Conservation (phyloP, 495 filamentous ascomycete genomes). For the Parathielavia appendiculata region DNA sequence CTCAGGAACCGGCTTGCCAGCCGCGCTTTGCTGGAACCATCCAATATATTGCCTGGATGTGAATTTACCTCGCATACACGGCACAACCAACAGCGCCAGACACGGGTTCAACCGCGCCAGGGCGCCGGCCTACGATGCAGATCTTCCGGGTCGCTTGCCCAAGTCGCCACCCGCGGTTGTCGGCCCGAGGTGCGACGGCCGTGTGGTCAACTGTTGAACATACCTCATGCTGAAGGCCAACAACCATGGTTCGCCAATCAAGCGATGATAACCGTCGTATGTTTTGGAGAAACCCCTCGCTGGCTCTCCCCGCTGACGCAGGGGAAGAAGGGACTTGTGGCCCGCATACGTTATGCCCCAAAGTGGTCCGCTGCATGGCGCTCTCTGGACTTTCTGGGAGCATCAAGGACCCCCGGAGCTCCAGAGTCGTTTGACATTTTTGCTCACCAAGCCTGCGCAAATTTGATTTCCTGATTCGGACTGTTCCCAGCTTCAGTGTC, state of each 20-base stretch:
- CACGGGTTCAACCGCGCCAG: conserved; percentile 19
- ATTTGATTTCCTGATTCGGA: not conserved
- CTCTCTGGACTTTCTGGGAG: conserved; percentile 10
- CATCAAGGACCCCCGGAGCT: not conserved
- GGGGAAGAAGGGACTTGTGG: not conserved
- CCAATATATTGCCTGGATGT: conserved; percentile 14
- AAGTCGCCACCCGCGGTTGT: conserved; percentile 13
- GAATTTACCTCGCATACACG: conserved; percentile 13
- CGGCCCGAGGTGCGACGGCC: conserved; percentile 4
- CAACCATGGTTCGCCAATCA: not conserved
- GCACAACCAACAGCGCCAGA: conserved; percentile 13
- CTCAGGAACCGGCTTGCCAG: conserved; percentile 1
- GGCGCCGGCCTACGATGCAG: conserved; percentile 13
- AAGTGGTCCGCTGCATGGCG: conserved; percentile 22
- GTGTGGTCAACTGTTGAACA: not conserved
- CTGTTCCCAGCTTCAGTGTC: not conserved
- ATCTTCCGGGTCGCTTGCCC: conserved; percentile 11
- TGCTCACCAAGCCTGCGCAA: not conserved
- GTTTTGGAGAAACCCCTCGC: not conserved
- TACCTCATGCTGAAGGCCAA: not conserved
- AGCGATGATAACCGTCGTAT: not conserved
- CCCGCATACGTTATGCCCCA: conserved; percentile 3
- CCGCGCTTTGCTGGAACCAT: conserved; percentile 12
- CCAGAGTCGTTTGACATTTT: conserved; percentile 2
- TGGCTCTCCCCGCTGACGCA: not conserved